Conservation (phyloP, 2,329 filamentous ascomycete species). For the Hypoxylon sp. region DNA sequence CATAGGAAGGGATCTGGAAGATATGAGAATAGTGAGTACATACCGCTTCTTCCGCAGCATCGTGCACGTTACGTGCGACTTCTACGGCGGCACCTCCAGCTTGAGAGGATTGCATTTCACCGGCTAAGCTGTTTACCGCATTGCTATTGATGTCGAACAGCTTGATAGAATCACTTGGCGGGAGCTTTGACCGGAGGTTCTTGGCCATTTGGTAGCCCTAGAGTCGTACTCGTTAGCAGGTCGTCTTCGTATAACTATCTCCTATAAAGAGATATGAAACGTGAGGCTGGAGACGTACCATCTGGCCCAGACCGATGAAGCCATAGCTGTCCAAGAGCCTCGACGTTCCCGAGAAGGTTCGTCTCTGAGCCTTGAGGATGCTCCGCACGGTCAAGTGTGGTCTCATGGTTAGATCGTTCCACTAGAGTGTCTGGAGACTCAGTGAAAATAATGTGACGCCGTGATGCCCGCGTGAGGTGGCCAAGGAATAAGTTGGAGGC, state of each 20-base stretch:
- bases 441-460: slow-evolving; percentile 48
- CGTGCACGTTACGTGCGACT: slow-evolving; percentile 54
- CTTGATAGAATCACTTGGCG: slow-evolving; percentile 58
- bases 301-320: slow-evolving; percentile 68
- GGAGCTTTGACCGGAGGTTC: slow-evolving; percentile 66
- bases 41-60: slow-evolving; percentile 63
- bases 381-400: slow-evolving; percentile 50
- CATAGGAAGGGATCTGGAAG: slow-evolving; percentile 41
- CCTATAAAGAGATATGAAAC: not conserved
- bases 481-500: slow-evolving; percentile 18
- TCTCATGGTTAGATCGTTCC: slow-evolving; percentile 54
- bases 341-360: slow-evolving; percentile 60
- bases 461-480: not conserved
- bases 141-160: slow-evolving; percentile 65
- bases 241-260: not conserved
- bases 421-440: slow-evolving; percentile 53
- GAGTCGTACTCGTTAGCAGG: slow-evolving; percentile 6
- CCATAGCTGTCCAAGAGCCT: slow-evolving; percentile 61
- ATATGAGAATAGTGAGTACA: slow-evolving; percentile 36
- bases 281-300: slow-evolving; percentile 55
- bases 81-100: slow-evolving; percentile 56
- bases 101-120: slow-evolving; percentile 55
- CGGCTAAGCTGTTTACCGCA: slow-evolving; percentile 55
- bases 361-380: slow-evolving; percentile 49
- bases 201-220: slow-evolving; percentile 70